A percentile compares a stretch with the other conserved stretches of the same genome.
phyloP scores from a whole-genome alignment of 257 asterid genomes.

The Marsdenia floribunda region DNA sequence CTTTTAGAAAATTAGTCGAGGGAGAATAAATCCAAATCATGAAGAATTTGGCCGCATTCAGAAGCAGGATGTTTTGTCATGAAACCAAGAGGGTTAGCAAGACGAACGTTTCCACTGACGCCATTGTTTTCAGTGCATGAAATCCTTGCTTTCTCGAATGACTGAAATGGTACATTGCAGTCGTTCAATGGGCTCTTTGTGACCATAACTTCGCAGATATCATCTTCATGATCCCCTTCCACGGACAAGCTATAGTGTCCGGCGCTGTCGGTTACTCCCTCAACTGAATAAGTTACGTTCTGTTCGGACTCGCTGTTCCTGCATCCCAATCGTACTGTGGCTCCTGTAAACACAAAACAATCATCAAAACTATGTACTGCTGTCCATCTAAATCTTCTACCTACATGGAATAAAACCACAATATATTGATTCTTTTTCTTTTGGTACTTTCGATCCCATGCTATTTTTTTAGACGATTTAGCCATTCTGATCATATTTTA shows the following conservation, averaged over 20 bases:
- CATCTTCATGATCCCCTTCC: constrained; percentile 36
- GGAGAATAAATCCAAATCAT: constrained; percentile 18
- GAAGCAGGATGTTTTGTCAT: constrained; percentile 3
- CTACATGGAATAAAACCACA: too few species aligned
- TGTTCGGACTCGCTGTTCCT: neutral
- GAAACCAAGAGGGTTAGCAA: constrained; percentile 40
- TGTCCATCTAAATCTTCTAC: too few species aligned
- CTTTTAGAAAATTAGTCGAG: too few species aligned
- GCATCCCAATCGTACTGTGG: constrained; percentile 35
- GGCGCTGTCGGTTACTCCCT: constrained; percentile 12
- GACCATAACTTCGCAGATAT: constrained; percentile 34
- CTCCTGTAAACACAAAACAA: too few species aligned
- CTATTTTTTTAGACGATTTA: too few species aligned
- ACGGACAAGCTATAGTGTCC: constrained; percentile 31
- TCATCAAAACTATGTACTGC: too few species aligned
- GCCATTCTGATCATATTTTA: too few species aligned
- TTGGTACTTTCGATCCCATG: too few species aligned
- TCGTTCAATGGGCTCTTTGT: constrained; percentile 24
- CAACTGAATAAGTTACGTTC: constrained; percentile 5
- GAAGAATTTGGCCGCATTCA: constrained; percentile 18
- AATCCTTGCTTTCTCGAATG: constrained; percentile 18
- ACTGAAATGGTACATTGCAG: constrained; percentile 20
- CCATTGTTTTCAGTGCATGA: constrained; percentile 32
- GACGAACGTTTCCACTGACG: constrained; percentile 14
- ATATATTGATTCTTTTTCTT: too few species aligned